Evolutionary conservation across 169 alveolate species (phyloP).

Genomic region (Cryptosporidium sp.): DNA sequence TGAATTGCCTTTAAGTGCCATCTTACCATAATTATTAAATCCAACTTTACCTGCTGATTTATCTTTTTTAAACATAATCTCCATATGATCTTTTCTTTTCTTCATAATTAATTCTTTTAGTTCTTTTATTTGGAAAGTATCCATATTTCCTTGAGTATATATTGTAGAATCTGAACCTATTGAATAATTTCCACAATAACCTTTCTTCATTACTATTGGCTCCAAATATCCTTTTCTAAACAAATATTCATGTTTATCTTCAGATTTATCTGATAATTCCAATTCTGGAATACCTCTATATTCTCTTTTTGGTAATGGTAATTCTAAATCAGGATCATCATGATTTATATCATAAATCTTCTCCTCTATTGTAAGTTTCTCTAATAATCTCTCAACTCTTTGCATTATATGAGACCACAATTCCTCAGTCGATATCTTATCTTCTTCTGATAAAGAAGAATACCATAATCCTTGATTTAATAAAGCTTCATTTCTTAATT

Average conservation of each 20-base stretch:
- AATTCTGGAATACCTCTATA: constrained; percentile 43
- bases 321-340: constrained; percentile 60
- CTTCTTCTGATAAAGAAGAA: constrained; percentile 72
- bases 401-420: constrained; percentile 73
- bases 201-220: constrained; percentile 18
- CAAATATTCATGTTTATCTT: constrained; percentile 13
- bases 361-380: constrained; percentile 9
- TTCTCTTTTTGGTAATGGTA: constrained; percentile 38
- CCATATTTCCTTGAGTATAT: neutral
- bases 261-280: neutral
- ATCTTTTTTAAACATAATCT: neutral
- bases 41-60: neutral
- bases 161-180: neutral
- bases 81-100: constrained; percentile 16
- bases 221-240: constrained; percentile 19
- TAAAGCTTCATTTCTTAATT: constrained; percentile 53
- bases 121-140: constrained; percentile 23
- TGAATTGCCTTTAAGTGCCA: neutral
- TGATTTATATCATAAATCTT: constrained; percentile 36
- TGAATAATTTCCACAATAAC: constrained; percentile 7
- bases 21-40: neutral
- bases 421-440: constrained; percentile 61
- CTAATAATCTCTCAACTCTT: constrained; percentile 64
- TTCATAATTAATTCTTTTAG: constrained; percentile 17
- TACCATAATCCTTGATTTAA: constrained; percentile 71